phyloP scores from a whole-genome alignment of 2,329 filamentous ascomycete genomes.

The Diplodia seriata region DNA sequence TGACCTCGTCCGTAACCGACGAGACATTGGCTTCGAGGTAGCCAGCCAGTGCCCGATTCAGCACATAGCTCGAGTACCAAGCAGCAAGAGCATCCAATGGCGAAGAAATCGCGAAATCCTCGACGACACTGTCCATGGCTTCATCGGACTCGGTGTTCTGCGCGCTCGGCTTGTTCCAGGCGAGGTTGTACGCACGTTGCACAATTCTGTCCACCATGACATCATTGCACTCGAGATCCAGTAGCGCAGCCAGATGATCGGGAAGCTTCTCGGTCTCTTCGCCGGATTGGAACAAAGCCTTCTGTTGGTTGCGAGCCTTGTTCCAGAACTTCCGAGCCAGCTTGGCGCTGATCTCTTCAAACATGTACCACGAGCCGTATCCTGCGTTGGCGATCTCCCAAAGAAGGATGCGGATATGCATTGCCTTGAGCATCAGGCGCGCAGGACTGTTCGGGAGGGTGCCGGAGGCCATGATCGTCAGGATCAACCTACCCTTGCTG shows the following conservation, averaged over 20 bases:
- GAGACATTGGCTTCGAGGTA: conserved; percentile 59
- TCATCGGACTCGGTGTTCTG: conserved; percentile 70
- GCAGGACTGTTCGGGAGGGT: conserved; percentile 84
- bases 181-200: conserved; percentile 86
- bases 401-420: conserved; percentile 88
- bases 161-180: conserved; percentile 81
- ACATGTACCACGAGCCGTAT: conserved; percentile 67
- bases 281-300: conserved; percentile 49
- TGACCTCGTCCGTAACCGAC: conserved; percentile 51
- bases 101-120: conserved; percentile 83
- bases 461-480: conserved; percentile 86
- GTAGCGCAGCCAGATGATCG: conserved; percentile 74
- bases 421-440: conserved; percentile 86
- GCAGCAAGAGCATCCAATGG: conserved; percentile 89
- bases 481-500: conserved; percentile 81
- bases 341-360: conserved; percentile 74
- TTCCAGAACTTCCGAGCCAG: conserved; percentile 82
- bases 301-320: conserved; percentile 71
- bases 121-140: conserved; percentile 81
- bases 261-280: conserved; percentile 69
- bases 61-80: conserved; percentile 81
- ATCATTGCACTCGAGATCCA: conserved; percentile 81
- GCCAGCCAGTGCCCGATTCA: conserved; percentile 72
- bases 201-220: conserved; percentile 79
- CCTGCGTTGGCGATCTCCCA: conserved; percentile 76